These are phyloP conservation scores for Flagelloscypha sp. DNA, from an alignment of 768 basidiomycete species.

Conservation along the genomic window DNA sequence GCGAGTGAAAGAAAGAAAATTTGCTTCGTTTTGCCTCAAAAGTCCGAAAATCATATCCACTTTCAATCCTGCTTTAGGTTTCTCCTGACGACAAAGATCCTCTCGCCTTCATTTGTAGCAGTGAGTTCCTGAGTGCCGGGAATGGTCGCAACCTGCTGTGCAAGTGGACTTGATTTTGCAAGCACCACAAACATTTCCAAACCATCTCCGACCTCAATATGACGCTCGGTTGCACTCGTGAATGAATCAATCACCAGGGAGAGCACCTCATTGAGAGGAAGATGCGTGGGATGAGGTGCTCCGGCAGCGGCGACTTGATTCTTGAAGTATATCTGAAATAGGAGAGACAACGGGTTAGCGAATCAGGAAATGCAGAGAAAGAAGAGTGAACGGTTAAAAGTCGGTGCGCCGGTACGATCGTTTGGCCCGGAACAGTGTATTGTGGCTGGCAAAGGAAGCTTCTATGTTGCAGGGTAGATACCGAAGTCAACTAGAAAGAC, in stretches of 20 bases:
- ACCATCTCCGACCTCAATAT: constrained; percentile 98
- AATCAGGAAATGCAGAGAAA: constrained; percentile 15
- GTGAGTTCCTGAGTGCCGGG: constrained; percentile 59
- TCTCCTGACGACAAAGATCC: constrained; percentile 66
- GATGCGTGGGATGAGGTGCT: constrained; percentile 66
- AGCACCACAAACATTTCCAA: constrained; percentile 88
- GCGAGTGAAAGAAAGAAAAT: too few species aligned
- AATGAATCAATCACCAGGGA: constrained; percentile 92
- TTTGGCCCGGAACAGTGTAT: neutral
- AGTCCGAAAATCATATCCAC: neutral
- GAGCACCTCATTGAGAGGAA: constrained; percentile 75
- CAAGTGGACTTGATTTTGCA: constrained; percentile 52
- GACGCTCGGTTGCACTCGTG: constrained; percentile 94
- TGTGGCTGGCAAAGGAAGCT: neutral
- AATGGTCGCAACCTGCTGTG: constrained; percentile 49
- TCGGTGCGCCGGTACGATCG: neutral
- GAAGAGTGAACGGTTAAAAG: constrained; percentile 14
- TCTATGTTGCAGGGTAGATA: neutral
- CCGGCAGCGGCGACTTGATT: constrained; percentile 79
- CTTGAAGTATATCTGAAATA: constrained; percentile 87
- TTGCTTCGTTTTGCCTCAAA: too few species aligned
- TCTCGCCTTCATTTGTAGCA: constrained; percentile 53
- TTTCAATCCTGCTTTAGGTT: constrained; percentile 77
- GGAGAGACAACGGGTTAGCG: constrained; percentile 7
- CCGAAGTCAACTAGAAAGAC: neutral